A percentile compares a stretch with the other conserved stretches of the same genome.
phyloP scores from a whole-genome alignment of 2,329 filamentous ascomycete species.

The Microdochium nivale region DNA sequence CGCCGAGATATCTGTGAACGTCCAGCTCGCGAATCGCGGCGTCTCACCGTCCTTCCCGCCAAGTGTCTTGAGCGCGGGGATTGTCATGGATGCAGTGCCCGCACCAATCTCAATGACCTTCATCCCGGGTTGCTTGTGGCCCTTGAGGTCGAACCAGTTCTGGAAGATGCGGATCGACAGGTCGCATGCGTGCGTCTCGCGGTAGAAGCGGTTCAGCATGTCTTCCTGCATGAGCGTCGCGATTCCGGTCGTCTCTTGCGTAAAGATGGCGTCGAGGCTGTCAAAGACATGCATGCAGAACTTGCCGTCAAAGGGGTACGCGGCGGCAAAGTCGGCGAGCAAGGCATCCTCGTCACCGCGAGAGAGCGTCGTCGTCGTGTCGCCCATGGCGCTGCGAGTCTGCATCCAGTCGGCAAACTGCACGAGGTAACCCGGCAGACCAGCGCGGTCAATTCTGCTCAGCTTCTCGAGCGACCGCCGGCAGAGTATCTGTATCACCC shows the following conservation, averaged over 20 bases:
- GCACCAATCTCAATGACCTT: conserved; percentile 27
- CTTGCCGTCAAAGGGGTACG: conserved; percentile 1
- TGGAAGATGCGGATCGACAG: conserved; percentile 6
- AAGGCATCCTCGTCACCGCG: not conserved
- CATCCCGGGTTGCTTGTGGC: conserved; percentile 22
- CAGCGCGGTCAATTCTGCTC: not conserved
- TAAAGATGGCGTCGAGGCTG: conserved; percentile 5
- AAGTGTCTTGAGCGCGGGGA: conserved; percentile 12
- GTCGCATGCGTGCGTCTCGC: conserved; percentile 7
- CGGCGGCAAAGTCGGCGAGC: not conserved
- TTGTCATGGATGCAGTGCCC: conserved; percentile 23
- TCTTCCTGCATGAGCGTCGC: conserved; percentile 4
- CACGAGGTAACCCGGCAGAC: not conserved
- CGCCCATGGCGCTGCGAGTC: not conserved
- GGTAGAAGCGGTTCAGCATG: conserved; percentile 5
- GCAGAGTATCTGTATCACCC: conserved; percentile 2
- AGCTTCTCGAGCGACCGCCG: conserved; percentile 2
- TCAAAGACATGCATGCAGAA: conserved; percentile 3
- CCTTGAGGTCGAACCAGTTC: conserved; percentile 10
- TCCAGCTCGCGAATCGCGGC: conserved; percentile 17
- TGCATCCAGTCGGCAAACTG: not conserved
- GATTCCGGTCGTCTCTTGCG: not conserved
- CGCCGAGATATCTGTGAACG: conserved; percentile 29
- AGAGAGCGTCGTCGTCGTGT: not conserved
- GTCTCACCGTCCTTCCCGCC: conserved; percentile 3